Percentiles rank a stretch among this genome's conserved stretches.
phyloP scores from a whole-genome alignment of 2,329 filamentous ascomycete genomes.

The Pseudogymnoascus sp. region DNA sequence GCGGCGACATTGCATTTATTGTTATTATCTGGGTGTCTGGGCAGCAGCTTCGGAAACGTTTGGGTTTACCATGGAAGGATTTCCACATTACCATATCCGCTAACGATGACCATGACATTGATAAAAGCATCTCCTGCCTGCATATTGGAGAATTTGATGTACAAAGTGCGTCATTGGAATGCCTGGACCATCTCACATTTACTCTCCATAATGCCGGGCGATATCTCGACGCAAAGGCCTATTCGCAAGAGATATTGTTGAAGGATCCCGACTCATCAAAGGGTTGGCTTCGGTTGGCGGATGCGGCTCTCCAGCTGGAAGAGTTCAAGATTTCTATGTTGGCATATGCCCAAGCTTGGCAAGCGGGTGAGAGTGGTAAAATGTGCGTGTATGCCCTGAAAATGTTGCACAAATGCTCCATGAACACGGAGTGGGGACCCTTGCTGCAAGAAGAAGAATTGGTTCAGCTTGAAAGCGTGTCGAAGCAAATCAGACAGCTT shows the following conservation, averaged over 20 bases:
- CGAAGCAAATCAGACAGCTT: not conserved
- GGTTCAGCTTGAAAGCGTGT: not conserved
- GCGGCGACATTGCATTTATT: not conserved
- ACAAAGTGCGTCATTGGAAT: constrained; percentile 3
- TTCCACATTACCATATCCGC: constrained; percentile 13
- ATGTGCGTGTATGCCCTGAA: not conserved
- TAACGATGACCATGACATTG: not conserved
- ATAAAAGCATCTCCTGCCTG: not conserved
- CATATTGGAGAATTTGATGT: not conserved
- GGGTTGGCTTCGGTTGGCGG: constrained; percentile 4
- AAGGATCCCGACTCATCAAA: constrained; percentile 5
- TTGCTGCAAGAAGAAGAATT: constrained; percentile 4
- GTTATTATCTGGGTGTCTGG: constrained; percentile 15
- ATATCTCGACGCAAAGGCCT: not conserved
- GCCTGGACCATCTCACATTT: constrained; percentile 14
- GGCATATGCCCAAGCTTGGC: constrained; percentile 5
- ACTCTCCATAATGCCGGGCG: constrained; percentile 11
- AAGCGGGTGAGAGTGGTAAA: not conserved
- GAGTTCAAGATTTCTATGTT: constrained; percentile 4
- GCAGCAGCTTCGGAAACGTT: constrained; percentile 12
- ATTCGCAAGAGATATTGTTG: not conserved
- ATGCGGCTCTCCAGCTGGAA: not conserved
- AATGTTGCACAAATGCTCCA: not conserved
- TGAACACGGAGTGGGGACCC: not conserved
- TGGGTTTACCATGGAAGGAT: constrained; percentile 12